Evolutionary conservation across 2,329 filamentous ascomycete genomes (phyloP).

Genomic region (Pseudovirgaria hyperparasitica): DNA sequence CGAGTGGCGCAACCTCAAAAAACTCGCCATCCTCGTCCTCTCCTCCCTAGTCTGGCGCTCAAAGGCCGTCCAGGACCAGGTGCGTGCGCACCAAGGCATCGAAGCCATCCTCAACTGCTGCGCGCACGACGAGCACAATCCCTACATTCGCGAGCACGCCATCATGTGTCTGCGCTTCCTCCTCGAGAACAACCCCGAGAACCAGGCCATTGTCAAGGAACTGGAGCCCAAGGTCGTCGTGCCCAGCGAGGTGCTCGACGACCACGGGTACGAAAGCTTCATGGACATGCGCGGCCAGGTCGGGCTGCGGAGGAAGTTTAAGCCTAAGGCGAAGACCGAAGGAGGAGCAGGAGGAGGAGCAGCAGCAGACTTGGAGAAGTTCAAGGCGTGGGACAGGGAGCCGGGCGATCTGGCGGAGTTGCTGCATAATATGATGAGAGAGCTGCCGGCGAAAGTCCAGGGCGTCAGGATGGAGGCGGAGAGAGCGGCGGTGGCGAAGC

Average conservation of each 20-base stretch:
- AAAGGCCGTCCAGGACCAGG: slow-evolving; percentile 72
- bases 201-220: slow-evolving; percentile 57
- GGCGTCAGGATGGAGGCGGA: slow-evolving; percentile 27
- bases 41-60: slow-evolving; percentile 83
- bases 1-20: slow-evolving; percentile 77
- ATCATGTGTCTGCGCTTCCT: slow-evolving; percentile 41
- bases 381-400: slow-evolving; percentile 26
- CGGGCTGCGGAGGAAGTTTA: slow-evolving; percentile 29
- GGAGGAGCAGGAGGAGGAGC: slow-evolving; percentile 3
- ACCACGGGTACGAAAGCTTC: slow-evolving; percentile 37
- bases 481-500: slow-evolving; percentile 31
- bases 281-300: slow-evolving; percentile 37
- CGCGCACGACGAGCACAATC: slow-evolving; percentile 82
- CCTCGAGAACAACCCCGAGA: slow-evolving; percentile 61
- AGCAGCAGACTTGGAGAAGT: slow-evolving; percentile 8
- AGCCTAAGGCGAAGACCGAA: slow-evolving; percentile 15
- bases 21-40: slow-evolving; percentile 80
- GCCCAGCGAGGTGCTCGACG: slow-evolving; percentile 34
- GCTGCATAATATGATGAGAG: slow-evolving; percentile 34
- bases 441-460: slow-evolving; percentile 25
- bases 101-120: slow-evolving; percentile 83
- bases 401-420: slow-evolving; percentile 30
- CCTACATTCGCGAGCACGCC: slow-evolving; percentile 76
- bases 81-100: slow-evolving; percentile 73
- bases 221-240: slow-evolving; percentile 32